These are phyloP conservation scores for Elaeagnus macrophylla DNA, from an alignment of 306 rosid genomes.

Conservation along the genomic window DNA sequence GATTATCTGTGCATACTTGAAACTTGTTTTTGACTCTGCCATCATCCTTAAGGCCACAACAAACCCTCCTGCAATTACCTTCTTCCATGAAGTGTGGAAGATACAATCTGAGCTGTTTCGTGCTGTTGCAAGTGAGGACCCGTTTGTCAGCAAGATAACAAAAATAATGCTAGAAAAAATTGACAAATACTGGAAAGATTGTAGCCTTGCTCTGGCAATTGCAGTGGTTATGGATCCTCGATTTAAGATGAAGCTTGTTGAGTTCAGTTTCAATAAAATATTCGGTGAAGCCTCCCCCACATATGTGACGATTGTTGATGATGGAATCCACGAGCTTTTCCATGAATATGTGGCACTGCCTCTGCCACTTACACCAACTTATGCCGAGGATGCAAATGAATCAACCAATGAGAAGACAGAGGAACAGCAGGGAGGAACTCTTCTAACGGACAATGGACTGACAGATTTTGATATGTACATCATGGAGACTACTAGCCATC, in stretches of 20 bases:
- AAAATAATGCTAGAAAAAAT: slow-evolving; percentile 55
- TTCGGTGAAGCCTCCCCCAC: slow-evolving; percentile 64
- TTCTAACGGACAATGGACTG: slow-evolving; percentile 63
- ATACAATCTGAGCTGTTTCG: slow-evolving; percentile 67
- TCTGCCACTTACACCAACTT: slow-evolving; percentile 73
- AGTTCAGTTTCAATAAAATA: slow-evolving; percentile 81
- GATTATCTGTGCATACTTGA: slow-evolving; percentile 56
- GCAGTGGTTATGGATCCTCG: slow-evolving; percentile 97
- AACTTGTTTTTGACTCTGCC: slow-evolving; percentile 66
- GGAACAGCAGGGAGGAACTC: slow-evolving; percentile 40
- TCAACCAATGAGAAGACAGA: slow-evolving; percentile 31
- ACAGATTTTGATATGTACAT: slow-evolving; percentile 87
- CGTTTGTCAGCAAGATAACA: slow-evolving; percentile 37
- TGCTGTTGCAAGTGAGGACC: slow-evolving; percentile 50
- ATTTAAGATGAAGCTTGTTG: slow-evolving; percentile 94
- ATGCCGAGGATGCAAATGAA: slow-evolving; percentile 54
- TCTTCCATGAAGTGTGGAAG: slow-evolving; percentile 91
- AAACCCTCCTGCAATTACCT: slow-evolving; percentile 55
- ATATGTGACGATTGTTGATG: slow-evolving; percentile 65
- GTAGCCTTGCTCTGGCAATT: slow-evolving; percentile 69
- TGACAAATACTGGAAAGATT: slow-evolving; percentile 75
- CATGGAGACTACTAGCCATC: slow-evolving; percentile 87
- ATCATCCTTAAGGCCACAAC: slow-evolving; percentile 54
- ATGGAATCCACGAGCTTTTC: slow-evolving; percentile 82
- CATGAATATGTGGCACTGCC: slow-evolving; percentile 77